Conservation (phyloP, 352 stramenopile species). For the Halophytophthora polymorphica region DNA sequence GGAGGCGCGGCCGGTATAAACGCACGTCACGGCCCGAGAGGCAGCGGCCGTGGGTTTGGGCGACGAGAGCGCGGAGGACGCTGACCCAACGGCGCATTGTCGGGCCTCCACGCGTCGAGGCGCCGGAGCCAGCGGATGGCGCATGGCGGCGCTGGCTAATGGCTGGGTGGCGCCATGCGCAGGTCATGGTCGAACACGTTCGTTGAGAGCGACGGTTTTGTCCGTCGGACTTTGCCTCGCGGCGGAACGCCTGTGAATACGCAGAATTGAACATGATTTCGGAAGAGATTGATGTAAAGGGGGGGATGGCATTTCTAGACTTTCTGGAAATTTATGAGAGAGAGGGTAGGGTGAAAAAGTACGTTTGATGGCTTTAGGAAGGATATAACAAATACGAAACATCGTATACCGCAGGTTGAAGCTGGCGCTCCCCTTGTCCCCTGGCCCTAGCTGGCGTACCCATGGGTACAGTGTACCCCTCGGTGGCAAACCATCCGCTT, state of each 20-base stretch:
- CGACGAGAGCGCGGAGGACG: constrained; percentile 28
- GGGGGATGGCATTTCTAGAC: constrained; percentile 1
- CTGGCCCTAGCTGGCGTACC: not conserved
- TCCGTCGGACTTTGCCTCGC: too few relatives aligned
- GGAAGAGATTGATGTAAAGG: not conserved
- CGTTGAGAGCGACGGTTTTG: too few relatives aligned
- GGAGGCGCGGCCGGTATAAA: not conserved
- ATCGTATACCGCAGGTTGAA: constrained; percentile 29
- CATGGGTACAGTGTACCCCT: constrained; percentile 27
- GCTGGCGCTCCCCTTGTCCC: constrained; percentile 4
- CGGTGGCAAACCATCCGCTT: constrained; percentile 11
- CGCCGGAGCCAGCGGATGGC: too few relatives aligned
- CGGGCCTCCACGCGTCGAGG: constrained; percentile 5
- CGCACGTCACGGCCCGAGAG: too few relatives aligned
- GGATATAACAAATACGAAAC: constrained; percentile 3
- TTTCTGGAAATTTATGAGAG: too few relatives aligned
- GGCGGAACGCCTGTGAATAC: too few relatives aligned
- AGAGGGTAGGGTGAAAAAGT: too few relatives aligned
- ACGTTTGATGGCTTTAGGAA: too few relatives aligned
- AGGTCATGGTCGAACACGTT: too few relatives aligned
- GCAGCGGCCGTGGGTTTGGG: constrained; percentile 17
- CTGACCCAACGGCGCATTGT: constrained; percentile 2
- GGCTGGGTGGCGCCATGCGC: too few relatives aligned
- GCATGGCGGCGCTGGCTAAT: too few relatives aligned
- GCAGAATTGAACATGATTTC: not conserved